A percentile compares a stretch with the other conserved stretches of the same genome.
Conservation (phyloP, 192 early-diverging fungal genomes). For the Rhizophlyctis rosea region DNA sequence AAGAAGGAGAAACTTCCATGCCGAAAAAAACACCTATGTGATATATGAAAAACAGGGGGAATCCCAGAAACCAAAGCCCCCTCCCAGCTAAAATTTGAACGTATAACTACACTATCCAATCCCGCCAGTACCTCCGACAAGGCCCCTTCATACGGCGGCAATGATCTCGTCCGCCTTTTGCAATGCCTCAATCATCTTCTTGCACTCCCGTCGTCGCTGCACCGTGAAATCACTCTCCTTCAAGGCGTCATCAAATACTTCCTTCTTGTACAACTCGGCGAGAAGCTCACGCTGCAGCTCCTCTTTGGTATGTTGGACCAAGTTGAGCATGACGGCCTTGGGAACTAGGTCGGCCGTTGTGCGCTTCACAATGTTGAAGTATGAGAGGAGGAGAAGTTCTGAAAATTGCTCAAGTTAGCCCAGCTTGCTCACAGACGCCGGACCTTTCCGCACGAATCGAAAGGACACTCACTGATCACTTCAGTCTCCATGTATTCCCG, state of each 20-base stretch:
- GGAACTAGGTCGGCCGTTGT: constrained; percentile 96
- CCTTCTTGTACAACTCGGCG: constrained; percentile 93
- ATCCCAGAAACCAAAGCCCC: no score
- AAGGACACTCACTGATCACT: constrained; percentile 83
- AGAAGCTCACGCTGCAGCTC: constrained; percentile 94
- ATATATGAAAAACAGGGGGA: no score
- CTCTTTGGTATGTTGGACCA: constrained; percentile 87
- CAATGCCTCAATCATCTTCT: constrained; percentile 94
- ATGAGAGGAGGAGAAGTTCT: constrained; percentile 94
- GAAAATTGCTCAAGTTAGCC: constrained; percentile 9
- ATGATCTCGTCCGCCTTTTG: constrained; percentile 80
- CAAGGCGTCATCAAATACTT: constrained; percentile 88
- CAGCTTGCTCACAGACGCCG: background rate
- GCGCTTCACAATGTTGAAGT: constrained; percentile 99
- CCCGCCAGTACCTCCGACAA: no score
- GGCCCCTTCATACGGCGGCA: constrained; percentile 31
- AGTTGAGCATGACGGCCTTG: constrained; percentile 97
- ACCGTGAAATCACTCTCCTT: constrained; percentile 95
- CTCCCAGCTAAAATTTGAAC: no score
- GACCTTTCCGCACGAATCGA: background rate
- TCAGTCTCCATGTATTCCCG: constrained; percentile 97
- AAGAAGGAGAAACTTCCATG: no score
- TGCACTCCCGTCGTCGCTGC: constrained; percentile 89
- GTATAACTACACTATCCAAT: no score
- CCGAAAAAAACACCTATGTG: no score